Evolutionary conservation across 2,329 filamentous ascomycete species (phyloP), one percentile per base, ranked within the genome.

Genomic region (Monosporascus cannonballus): DNA sequence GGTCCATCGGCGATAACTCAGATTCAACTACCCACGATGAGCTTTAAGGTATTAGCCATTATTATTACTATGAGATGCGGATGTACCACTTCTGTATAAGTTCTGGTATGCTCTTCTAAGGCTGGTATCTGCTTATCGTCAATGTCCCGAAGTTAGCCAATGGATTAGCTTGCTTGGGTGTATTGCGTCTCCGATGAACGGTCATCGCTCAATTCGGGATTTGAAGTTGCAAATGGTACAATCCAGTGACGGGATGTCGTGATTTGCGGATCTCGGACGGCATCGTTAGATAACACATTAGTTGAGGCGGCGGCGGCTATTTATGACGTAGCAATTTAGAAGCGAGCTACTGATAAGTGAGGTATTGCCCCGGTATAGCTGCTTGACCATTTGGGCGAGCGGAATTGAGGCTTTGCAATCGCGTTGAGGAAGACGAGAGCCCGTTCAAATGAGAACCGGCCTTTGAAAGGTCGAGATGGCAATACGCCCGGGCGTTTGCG

Each of bases 191-290:
- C 17, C 38, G 17, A 41, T 18, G 17, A 41, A 20, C 38, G 38
- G 38, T 20, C 17, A n/a, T 41, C 6, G 17, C 6, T 41, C 18
- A 41, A 41, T 44, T 30, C 24, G 42, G 24, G 42, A 27, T 46
- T 46, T 46, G 42, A 44, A 20, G 14, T 25, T 44, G 38, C 17
- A n/a, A 11, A 46, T 46, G 42, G 42, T 38, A 48, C 36, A 18
- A 48, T 48, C n/a, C 25, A 9, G 11, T 11, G 8, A 48, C 47
- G 36, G 36, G 20, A 48, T 48, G 47, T 48, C 47, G 47, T 48
- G 47, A 48, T 48, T 37, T 48, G 47, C 47, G 47, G 47, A 36
- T 48, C 47, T 48, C 47, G 47, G 42, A 46, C 42, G 42, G 42
- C 24, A 46, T 46, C 24, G 20, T 27, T 44, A 14, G n/a, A 25